Evolutionary conservation across 352 stramenopile genomes (phyloP).

Genomic region (Phytophthora sp.): DNA sequence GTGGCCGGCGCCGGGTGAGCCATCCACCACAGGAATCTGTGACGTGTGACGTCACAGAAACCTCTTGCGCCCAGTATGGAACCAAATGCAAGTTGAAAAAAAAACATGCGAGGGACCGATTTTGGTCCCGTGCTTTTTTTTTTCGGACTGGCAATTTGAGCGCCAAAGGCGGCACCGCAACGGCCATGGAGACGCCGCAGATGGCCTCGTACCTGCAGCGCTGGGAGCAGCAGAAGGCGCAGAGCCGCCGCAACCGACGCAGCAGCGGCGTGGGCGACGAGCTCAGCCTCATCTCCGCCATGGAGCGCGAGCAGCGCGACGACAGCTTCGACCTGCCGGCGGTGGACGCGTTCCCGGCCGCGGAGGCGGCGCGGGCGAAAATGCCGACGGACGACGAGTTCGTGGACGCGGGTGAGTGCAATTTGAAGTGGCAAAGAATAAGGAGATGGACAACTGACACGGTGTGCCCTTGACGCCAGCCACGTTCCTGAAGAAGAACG

Average conservation of each 20-base stretch:
- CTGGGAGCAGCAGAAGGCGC: slow-evolving; percentile 57
- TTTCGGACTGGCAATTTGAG: too few relatives aligned
- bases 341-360: slow-evolving; percentile 39
- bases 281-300: slow-evolving; percentile 38
- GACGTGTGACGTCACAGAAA: slow-evolving; percentile 22
- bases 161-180: slow-evolving; percentile 6
- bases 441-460: too few relatives aligned
- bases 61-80: slow-evolving; percentile 20
- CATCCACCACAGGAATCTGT: slow-evolving; percentile 40
- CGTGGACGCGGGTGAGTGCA: slow-evolving; percentile 63
- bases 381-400: slow-evolving; percentile 65
- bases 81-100: slow-evolving; percentile 23
- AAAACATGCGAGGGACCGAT: slow-evolving; percentile 20
- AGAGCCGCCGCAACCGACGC: slow-evolving; percentile 31
- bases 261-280: slow-evolving; percentile 32
- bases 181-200: slow-evolving; percentile 36
- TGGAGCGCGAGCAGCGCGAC: slow-evolving; percentile 24
- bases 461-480: too few relatives aligned
- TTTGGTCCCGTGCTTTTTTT: too few relatives aligned
- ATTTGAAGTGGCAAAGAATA: too few relatives aligned
- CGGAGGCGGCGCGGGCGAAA: slow-evolving; percentile 4
- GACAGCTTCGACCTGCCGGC: slow-evolving; percentile 45
- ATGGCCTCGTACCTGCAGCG: slow-evolving; percentile 57
- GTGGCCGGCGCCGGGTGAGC: slow-evolving; percentile 14
- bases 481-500: slow-evolving; percentile 54